A percentile compares a stretch with the other conserved stretches of the same genome.
Evolutionary conservation across 768 basidiomycete species (phyloP).

Genomic region (Xerocomellus dryophilus): DNA sequence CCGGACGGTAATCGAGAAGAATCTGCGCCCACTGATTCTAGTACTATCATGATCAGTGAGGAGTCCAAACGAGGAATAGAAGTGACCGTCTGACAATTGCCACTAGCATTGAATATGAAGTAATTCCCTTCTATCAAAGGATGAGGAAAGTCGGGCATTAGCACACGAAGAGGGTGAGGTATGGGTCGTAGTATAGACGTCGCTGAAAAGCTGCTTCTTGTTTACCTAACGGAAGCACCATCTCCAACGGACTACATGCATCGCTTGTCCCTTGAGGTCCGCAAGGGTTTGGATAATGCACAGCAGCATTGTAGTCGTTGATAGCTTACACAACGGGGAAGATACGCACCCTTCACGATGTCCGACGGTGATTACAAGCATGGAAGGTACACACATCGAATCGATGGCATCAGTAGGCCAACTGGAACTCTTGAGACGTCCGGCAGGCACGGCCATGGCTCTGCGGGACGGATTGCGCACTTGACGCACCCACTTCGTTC

Average conservation of each 20-base stretch:
- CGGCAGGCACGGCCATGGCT: neutral
- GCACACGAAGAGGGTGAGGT: no score
- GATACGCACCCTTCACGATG: neutral
- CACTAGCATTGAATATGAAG: neutral
- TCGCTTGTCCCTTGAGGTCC: neutral
- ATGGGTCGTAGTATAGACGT: no score
- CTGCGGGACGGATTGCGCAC: no score
- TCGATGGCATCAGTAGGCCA: neutral
- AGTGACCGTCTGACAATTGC: neutral
- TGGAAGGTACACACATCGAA: neutral
- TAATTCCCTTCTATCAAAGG: conserved; percentile 38
- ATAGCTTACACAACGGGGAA: neutral
- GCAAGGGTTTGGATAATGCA: neutral
- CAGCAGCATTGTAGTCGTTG: neutral
- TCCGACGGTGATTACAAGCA: neutral
- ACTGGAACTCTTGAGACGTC: neutral
- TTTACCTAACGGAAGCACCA: neutral
- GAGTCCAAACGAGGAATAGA: neutral
- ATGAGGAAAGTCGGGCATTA: neutral
- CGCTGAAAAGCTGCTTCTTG: no score
- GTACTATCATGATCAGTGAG: conserved; percentile 6
- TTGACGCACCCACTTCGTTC: neutral
- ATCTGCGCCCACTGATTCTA: neutral
- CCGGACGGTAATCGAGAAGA: neutral
- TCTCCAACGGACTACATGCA: neutral